These are phyloP conservation scores for Cicer bijugum DNA, from an alignment of 306 rosid species.

Conservation along the genomic window DNA sequence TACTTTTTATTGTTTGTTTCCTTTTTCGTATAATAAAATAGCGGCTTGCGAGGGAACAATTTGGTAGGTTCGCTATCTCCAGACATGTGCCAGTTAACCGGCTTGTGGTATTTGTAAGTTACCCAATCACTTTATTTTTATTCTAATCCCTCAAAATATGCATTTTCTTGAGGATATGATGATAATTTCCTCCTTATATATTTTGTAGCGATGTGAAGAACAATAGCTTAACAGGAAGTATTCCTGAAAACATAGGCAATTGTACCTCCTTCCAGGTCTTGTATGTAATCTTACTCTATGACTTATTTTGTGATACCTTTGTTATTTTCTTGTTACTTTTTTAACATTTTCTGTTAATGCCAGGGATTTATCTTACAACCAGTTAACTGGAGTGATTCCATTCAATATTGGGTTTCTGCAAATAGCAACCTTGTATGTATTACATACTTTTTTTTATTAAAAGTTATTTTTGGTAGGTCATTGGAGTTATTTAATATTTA, in stretches of 20 bases:
- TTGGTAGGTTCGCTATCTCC: constrained; percentile 84
- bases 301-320: neutral
- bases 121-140: constrained; percentile 23
- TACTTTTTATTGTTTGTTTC: neutral
- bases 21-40: constrained; percentile 23
- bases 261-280: constrained; percentile 97
- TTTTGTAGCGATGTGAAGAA: constrained; percentile 86
- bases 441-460: neutral
- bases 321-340: constrained; percentile 10
- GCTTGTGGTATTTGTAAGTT: constrained; percentile 98
- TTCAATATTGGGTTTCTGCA: constrained; percentile 89
- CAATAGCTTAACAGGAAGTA: constrained; percentile 87
- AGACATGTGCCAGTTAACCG: constrained; percentile 96
- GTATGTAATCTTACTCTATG: constrained; percentile 64
- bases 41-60: constrained; percentile 95
- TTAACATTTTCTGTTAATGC: constrained; percentile 34
- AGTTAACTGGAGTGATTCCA: constrained; percentile 81
- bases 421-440: constrained; percentile 83
- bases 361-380: constrained; percentile 88
- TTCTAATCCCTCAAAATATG: neutral
- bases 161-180: neutral
- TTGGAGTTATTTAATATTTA: constrained; percentile 32
- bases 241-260: constrained; percentile 87
- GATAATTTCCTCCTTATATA: neutral
- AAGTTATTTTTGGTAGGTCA: neutral